Evolutionary conservation across 768 basidiomycete species (phyloP).

Genomic region (Peribolospora kevripleyi): DNA sequence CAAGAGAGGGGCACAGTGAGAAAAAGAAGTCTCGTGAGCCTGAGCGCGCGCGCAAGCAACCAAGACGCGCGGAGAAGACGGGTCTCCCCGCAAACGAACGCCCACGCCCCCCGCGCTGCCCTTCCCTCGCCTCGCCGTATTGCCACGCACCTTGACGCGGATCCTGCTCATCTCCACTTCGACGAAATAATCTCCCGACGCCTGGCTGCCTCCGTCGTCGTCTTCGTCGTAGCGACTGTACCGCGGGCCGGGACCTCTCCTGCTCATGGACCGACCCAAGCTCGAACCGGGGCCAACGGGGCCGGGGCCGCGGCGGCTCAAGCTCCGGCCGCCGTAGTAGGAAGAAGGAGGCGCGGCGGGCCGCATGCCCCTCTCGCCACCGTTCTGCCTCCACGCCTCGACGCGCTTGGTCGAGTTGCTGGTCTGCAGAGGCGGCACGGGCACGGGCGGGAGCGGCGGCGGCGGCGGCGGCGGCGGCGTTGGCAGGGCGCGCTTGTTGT

Average conservation of each 20-base stretch:
- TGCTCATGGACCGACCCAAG: background rate
- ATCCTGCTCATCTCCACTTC: background rate
- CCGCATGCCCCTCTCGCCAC: no score
- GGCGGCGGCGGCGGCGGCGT: background rate
- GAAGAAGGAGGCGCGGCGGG: no score
- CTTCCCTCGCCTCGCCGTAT: slow-evolving; percentile 6
- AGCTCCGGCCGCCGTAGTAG: no score
- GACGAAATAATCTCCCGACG: no score
- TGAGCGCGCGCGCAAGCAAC: background rate
- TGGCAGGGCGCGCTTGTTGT: background rate
- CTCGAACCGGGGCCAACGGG: background rate
- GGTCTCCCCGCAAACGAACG: background rate
- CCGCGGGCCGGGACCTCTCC: background rate
- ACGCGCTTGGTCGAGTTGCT: no score
- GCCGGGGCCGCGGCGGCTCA: no score
- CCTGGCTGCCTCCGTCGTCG: background rate
- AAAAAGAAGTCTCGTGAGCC: background rate
- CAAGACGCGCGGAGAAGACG: background rate
- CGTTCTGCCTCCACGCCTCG: no score
- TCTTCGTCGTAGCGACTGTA: background rate
- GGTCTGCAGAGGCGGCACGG: background rate
- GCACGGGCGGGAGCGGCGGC: background rate
- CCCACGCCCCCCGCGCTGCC: background rate
- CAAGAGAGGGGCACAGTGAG: background rate
- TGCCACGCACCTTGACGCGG: slow-evolving; percentile 7